A percentile compares a stretch with the other conserved stretches of the same genome.
Conservation (phyloP, 1,284 basidiomycete species). For the Macrocybe sp. region DNA sequence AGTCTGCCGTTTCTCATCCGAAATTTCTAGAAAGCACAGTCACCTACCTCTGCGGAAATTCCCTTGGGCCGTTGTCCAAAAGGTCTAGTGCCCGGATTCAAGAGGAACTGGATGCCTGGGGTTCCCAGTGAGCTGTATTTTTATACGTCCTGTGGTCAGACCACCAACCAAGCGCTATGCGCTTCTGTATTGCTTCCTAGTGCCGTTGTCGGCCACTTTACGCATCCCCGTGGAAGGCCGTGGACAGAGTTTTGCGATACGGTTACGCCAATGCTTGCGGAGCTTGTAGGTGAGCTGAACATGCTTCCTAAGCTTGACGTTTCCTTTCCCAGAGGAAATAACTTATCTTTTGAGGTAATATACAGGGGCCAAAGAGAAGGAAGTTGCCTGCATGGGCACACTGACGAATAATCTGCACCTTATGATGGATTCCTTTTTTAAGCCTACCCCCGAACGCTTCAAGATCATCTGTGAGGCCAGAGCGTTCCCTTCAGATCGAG, state of each 20-base stretch:
- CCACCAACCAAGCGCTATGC: conserved; percentile 1
- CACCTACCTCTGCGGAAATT: conserved; percentile 96
- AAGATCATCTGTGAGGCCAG: conserved; percentile 95
- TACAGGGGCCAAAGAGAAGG: conserved; percentile 77
- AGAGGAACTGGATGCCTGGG: conserved; percentile 91
- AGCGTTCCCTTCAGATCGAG: conserved; percentile 96
- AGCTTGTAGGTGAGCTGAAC: conserved; percentile 67
- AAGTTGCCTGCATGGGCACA: conserved; percentile 93
- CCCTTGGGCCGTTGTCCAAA: conserved; percentile 82
- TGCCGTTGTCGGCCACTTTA: conserved; percentile 89
- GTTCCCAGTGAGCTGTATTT: conserved; percentile 50
- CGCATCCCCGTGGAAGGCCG: conserved; percentile 76
- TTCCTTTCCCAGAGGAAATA: too few relatives aligned
- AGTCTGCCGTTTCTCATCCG: conserved; percentile 9
- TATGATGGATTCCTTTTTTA: conserved; percentile 93
- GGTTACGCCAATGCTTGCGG: conserved; percentile 73
- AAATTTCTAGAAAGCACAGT: conserved; percentile 41
- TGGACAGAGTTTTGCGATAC: conserved; percentile 83
- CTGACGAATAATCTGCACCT: conserved; percentile 94
- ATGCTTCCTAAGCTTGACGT: neutral
- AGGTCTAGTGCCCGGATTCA: conserved; percentile 68
- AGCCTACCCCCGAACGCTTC: conserved; percentile 76
- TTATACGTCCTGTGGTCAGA: conserved; percentile 5
- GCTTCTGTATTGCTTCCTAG: conserved; percentile 34
- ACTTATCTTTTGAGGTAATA: conserved; percentile 9